These are phyloP conservation scores for Ceratocystis harringtonii DNA, from an alignment of 2,329 filamentous ascomycete genomes.

Conservation along the genomic window DNA sequence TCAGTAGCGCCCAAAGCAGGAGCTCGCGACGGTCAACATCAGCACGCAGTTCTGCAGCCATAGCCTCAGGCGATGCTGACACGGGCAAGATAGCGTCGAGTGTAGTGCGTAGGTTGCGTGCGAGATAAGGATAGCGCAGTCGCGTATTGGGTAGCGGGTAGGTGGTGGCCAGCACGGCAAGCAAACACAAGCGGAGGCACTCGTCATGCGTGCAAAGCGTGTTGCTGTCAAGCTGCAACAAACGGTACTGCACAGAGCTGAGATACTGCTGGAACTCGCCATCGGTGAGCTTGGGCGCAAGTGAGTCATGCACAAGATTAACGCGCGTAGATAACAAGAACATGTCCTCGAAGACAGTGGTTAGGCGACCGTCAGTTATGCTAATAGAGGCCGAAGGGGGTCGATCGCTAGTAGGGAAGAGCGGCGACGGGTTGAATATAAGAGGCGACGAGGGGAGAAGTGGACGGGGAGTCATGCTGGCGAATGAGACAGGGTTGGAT, in stretches of 20 bases:
- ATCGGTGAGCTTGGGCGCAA: constrained; percentile 13
- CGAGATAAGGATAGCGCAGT: constrained; percentile 14
- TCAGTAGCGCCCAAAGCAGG: constrained; percentile 12
- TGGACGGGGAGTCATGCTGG: constrained; percentile 11
- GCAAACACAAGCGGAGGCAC: constrained; percentile 11
- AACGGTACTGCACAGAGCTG: constrained; percentile 13
- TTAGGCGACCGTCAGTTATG: constrained; percentile 11
- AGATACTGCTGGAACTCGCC: constrained; percentile 15
- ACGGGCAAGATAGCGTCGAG: constrained; percentile 13
- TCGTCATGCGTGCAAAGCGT: constrained; percentile 12
- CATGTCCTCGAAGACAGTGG: constrained; percentile 17
- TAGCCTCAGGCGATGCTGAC: background rate
- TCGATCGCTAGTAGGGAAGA: background rate
- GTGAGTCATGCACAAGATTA: constrained; percentile 12
- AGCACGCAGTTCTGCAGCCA: background rate
- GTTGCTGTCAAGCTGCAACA: constrained; percentile 11
- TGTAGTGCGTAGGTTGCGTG: constrained; percentile 11
- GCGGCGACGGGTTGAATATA: background rate
- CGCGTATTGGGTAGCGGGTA: constrained; percentile 15
- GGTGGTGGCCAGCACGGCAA: constrained; percentile 16
- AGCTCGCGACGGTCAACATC: constrained; percentile 5
- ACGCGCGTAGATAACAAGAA: constrained; percentile 9
- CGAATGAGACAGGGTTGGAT: constrained; percentile 9
- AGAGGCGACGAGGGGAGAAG: constrained; percentile 7
- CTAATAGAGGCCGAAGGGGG: constrained; percentile 3